These are phyloP conservation scores for Bauhinia variegata DNA, from an alignment of 306 rosid genomes.

Conservation along the genomic window DNA sequence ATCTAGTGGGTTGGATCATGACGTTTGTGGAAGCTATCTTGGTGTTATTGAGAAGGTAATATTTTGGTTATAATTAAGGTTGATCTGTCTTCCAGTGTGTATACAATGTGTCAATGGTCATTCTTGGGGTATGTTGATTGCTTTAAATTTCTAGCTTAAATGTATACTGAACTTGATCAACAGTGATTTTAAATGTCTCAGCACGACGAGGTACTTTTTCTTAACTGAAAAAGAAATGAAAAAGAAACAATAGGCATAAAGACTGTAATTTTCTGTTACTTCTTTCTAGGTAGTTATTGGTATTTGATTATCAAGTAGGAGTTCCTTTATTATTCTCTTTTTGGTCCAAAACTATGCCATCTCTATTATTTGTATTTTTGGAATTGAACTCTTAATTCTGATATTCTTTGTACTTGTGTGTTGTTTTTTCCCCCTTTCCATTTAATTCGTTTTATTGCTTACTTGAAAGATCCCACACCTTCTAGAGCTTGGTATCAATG, in stretches of 20 bases:
- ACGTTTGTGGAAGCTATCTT: slow-evolving; percentile 81
- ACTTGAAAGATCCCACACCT: slow-evolving; percentile 87
- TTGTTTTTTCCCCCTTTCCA: neutral
- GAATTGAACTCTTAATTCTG: slow-evolving; percentile 9
- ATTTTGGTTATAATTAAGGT: slow-evolving; percentile 18
- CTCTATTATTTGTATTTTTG: slow-evolving; percentile 16
- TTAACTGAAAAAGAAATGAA: neutral
- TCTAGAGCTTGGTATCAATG: slow-evolving; percentile 92
- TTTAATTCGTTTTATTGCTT: slow-evolving; percentile 32
- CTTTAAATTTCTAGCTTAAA: neutral
- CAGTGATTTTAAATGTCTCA: neutral
- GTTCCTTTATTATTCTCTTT: slow-evolving; percentile 10
- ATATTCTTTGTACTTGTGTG: slow-evolving; percentile 25
- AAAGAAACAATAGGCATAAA: neutral
- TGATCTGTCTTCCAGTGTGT: slow-evolving; percentile 3
- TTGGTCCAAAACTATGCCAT: neutral
- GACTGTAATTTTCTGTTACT: neutral
- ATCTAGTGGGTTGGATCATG: slow-evolving; percentile 74
- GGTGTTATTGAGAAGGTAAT: slow-evolving; percentile 94
- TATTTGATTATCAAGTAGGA: neutral
- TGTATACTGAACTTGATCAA: neutral
- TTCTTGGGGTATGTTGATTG: neutral
- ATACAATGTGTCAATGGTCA: neutral
- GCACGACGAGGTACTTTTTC: neutral
- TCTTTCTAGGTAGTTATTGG: neutral